These are phyloP conservation scores for Hymenoscyphus albidus DNA, from an alignment of 2,329 filamentous ascomycete species.

Conservation along the genomic window DNA sequence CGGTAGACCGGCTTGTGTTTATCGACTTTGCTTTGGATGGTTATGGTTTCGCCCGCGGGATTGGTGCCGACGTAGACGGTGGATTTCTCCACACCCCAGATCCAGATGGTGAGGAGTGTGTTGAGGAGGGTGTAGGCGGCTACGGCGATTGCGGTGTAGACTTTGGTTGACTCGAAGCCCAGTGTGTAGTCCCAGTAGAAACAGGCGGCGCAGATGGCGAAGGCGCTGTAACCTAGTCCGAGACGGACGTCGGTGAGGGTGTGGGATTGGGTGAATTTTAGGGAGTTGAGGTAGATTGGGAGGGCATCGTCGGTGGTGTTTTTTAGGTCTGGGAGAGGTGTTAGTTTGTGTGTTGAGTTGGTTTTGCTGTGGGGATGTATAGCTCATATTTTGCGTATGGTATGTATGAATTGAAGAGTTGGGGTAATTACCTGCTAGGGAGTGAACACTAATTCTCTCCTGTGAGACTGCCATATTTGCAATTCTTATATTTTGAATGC, in stretches of 20 bases:
- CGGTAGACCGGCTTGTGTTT: constrained; percentile 83
- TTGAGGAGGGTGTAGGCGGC: constrained; percentile 77
- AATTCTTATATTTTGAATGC: constrained; percentile 3
- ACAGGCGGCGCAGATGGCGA: constrained; percentile 73
- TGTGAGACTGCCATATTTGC: constrained; percentile 30
- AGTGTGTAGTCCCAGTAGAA: constrained; percentile 91
- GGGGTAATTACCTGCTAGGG: constrained; percentile 29
- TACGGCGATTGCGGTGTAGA: constrained; percentile 76
- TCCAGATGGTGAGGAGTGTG: constrained; percentile 74
- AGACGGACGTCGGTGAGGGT: constrained; percentile 78
- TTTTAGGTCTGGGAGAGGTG: constrained; percentile 69
- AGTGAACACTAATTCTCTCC: constrained; percentile 34
- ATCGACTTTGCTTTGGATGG: constrained; percentile 66
- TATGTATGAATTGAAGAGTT: background rate
- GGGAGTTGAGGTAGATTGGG: constrained; percentile 84
- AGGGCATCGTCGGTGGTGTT: constrained; percentile 95
- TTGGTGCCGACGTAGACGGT: constrained; percentile 74
- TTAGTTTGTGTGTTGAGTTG: constrained; percentile 12
- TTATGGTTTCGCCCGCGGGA: constrained; percentile 66
- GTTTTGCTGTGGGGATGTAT: background rate
- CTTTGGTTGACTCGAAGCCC: constrained; percentile 82
- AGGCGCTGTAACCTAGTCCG: constrained; percentile 75
- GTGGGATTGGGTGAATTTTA: constrained; percentile 81
- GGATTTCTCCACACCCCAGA: constrained; percentile 76
- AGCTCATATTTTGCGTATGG: background rate